phyloP scores from a whole-genome alignment of 106 monocot species.

The Vanilla planifolia region DNA sequence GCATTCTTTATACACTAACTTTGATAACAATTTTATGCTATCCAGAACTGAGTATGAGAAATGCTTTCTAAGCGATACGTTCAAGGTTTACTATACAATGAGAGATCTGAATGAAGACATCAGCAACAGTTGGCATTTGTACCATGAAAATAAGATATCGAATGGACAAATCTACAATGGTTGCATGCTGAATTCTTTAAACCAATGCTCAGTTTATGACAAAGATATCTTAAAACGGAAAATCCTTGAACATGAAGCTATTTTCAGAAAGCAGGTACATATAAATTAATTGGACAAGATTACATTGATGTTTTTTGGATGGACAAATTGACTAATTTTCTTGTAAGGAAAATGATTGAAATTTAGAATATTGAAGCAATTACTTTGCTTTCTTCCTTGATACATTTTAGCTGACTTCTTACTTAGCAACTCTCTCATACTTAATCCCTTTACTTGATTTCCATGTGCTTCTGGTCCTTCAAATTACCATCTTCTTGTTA shows the following conservation, averaged over 20 bases:
- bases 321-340: neutral
- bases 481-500: constrained; percentile 2
- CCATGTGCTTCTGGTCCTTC: neutral
- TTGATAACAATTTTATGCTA: constrained; percentile 4
- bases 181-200: constrained; percentile 6
- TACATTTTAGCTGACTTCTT: too few species aligned
- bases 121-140: constrained; percentile 28
- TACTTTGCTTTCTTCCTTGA: too few species aligned
- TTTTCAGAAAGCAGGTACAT: constrained; percentile 65
- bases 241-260: constrained; percentile 78
- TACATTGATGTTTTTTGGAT: neutral
- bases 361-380: too few species aligned
- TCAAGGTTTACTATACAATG: constrained; percentile 34
- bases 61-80: constrained; percentile 41
- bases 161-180: constrained; percentile 20
- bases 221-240: constrained; percentile 52
- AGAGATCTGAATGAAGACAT: constrained; percentile 41
- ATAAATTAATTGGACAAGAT: neutral
- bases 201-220: constrained; percentile 39
- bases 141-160: constrained; percentile 23
- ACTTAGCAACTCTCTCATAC: neutral
- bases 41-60: constrained; percentile 57
- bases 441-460: neutral
- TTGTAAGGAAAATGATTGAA: neutral
- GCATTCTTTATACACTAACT: neutral